Percentiles rank a stretch among this genome's conserved stretches.
These are phyloP conservation scores for Colletotrichum musicola DNA, from an alignment of 2,329 filamentous ascomycete species.

Conservation along the genomic window DNA sequence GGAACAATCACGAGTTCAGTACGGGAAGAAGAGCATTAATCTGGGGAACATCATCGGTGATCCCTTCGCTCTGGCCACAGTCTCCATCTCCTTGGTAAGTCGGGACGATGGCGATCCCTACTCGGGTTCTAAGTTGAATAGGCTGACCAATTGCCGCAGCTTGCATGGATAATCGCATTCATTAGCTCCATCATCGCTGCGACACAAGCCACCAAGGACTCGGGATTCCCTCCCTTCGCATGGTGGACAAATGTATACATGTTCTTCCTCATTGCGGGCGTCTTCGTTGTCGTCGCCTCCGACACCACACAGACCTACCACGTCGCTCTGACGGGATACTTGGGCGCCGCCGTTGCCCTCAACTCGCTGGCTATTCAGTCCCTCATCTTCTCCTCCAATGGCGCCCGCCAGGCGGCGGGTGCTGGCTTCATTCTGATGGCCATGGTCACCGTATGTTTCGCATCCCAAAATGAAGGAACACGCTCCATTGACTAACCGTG, in stretches of 20 bases:
- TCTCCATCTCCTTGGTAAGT: constrained; percentile 91
- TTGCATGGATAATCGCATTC: constrained; percentile 95
- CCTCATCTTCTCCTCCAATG: constrained; percentile 81
- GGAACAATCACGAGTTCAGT: constrained; percentile 74
- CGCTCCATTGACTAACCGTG: constrained; percentile 3
- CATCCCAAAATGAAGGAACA: background rate
- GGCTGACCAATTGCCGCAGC: constrained; percentile 62
- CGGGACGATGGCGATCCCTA: background rate
- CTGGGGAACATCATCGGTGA: constrained; percentile 94
- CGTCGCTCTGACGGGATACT: constrained; percentile 90
- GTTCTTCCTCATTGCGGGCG: constrained; percentile 83
- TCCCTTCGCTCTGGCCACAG: constrained; percentile 93
- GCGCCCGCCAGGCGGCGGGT: constrained; percentile 84
- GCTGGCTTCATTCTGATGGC: constrained; percentile 95
- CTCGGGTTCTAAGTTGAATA: background rate
- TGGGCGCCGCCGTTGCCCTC: constrained; percentile 85
- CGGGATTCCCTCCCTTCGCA: constrained; percentile 80
- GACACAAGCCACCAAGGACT: constrained; percentile 50
- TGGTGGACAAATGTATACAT: constrained; percentile 95
- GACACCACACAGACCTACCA: constrained; percentile 90
- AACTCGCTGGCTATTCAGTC: constrained; percentile 89
- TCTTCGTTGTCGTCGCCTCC: constrained; percentile 86
- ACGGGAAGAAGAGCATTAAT: constrained; percentile 73
- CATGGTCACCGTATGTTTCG: constrained; percentile 83
- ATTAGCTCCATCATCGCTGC: constrained; percentile 84